phyloP scores from a whole-genome alignment of 306 rosid species.

The Alnus glutinosa region DNA sequence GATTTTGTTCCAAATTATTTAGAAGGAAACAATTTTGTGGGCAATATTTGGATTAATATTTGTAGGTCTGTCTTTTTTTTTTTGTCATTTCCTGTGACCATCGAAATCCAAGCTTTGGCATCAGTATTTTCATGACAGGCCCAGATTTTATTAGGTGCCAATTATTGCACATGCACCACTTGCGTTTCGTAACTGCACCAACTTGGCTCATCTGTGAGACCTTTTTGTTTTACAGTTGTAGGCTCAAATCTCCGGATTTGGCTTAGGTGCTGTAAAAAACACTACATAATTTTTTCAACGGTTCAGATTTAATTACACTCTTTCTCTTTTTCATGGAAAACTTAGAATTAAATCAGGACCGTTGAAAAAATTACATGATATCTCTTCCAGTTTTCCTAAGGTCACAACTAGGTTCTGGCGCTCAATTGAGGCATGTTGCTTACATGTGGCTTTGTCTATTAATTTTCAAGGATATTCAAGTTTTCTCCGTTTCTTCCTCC shows the following conservation, averaged over 20 bases:
- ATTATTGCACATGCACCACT: not conserved
- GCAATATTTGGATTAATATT: not conserved
- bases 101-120: not conserved
- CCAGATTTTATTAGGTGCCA: not conserved
- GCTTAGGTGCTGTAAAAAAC: too few species aligned
- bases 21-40: conserved; percentile 1
- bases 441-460: not conserved
- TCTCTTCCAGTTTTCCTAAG: too few species aligned
- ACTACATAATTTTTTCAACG: too few species aligned
- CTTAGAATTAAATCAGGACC: too few species aligned
- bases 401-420: not conserved
- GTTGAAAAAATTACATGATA: too few species aligned
- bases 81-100: not conserved
- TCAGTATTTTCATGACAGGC: not conserved
- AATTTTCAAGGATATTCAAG: not conserved
- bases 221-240: not conserved
- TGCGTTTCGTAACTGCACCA: not conserved
- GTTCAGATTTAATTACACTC: too few species aligned
- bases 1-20: conserved; percentile 10
- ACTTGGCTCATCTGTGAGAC: not conserved
- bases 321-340: too few species aligned
- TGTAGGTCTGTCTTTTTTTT: not conserved
- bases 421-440: not conserved
- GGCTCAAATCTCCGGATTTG: too few species aligned
- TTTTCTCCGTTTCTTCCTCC: not conserved